Percentiles rank a stretch among this genome's conserved stretches.
These are phyloP conservation scores for Salix exigua DNA, from an alignment of 345 rosid genomes.

Conservation along the genomic window DNA sequence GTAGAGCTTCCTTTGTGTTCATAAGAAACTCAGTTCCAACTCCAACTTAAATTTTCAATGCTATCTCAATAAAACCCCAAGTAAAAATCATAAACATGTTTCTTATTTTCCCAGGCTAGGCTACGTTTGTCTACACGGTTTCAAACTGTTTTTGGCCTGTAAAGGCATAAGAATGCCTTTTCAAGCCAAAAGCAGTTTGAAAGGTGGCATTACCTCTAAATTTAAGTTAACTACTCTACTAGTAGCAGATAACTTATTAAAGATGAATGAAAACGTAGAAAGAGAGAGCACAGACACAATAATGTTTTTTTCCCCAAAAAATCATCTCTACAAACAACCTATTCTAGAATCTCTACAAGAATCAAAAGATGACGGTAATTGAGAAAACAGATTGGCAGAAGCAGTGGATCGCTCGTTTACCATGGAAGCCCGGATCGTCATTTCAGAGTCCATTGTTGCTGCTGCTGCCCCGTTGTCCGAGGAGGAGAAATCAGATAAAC, in stretches of 20 bases:
- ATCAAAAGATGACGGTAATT: neutral
- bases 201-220: too few species aligned
- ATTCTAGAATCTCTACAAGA: neutral
- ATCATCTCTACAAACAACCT: neutral
- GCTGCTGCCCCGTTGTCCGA: neutral
- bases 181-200: too few species aligned
- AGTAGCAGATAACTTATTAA: neutral
- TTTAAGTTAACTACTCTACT: too few species aligned
- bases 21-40: neutral
- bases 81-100: too few species aligned
- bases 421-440: neutral
- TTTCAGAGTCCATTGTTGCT: neutral
- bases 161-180: too few species aligned
- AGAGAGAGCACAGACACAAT: neutral
- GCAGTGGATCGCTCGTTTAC: too few species aligned
- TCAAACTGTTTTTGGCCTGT: too few species aligned
- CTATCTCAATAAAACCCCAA: too few species aligned
- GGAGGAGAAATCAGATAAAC: neutral
- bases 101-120: too few species aligned
- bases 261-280: neutral
- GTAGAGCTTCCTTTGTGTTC: neutral
- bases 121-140: too few species aligned
- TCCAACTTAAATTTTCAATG: neutral
- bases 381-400: too few species aligned
- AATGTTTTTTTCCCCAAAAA: neutral